Percentiles rank a stretch among this genome's conserved stretches.
Conservation (phyloP, 164 flowering plant genomes). For the Platanus orientalis region DNA sequence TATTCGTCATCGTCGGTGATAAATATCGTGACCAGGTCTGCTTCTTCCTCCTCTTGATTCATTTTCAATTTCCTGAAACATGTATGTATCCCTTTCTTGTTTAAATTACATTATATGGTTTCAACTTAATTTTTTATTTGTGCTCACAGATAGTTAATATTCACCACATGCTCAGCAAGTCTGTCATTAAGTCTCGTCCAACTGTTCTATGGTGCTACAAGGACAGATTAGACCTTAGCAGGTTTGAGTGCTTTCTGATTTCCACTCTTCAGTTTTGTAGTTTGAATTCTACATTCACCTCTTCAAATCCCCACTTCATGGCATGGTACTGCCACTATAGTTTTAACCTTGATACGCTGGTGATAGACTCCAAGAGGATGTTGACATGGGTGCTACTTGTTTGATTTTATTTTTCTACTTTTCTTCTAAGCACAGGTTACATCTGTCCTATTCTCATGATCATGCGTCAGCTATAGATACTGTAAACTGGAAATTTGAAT, state of each 20-base stretch:
- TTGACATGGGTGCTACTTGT: too few relatives aligned
- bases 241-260: slow-evolving; percentile 32
- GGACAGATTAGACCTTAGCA: slow-evolving; percentile 83
- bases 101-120: background rate
- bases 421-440: too few relatives aligned
- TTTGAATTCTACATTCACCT: too few relatives aligned
- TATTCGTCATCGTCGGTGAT: slow-evolving; percentile 85
- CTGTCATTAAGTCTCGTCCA: slow-evolving; percentile 58
- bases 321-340: too few relatives aligned
- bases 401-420: too few relatives aligned
- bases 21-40: slow-evolving; percentile 82
- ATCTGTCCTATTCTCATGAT: too few relatives aligned
- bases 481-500: too few relatives aligned
- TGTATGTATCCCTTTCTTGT: background rate
- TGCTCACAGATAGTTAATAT: slow-evolving; percentile 78
- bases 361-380: too few relatives aligned
- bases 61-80: background rate
- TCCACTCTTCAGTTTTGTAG: too few relatives aligned
- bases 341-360: too few relatives aligned
- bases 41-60: background rate
- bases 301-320: too few relatives aligned
- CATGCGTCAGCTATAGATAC: too few relatives aligned
- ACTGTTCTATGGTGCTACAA: slow-evolving; percentile 89
- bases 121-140: background rate
- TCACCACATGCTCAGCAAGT: slow-evolving; percentile 64